phyloP scores from a whole-genome alignment of 768 basidiomycete genomes.

The Pisolithus sp. region DNA sequence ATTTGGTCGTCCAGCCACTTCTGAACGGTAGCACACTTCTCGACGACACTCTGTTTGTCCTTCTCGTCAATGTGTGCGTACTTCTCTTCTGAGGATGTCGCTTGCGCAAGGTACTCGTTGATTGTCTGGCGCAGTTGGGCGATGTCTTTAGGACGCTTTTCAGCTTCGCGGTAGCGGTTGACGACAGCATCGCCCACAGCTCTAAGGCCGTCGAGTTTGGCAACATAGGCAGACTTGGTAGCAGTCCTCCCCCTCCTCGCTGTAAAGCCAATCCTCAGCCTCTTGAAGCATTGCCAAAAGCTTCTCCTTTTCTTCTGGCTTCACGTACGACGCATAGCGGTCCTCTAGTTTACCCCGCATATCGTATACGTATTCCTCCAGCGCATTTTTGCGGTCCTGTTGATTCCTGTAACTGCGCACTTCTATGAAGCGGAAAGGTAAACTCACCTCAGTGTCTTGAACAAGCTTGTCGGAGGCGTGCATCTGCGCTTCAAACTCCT shows the following conservation, averaged over 20 bases:
- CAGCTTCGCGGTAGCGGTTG: slow-evolving; percentile 74
- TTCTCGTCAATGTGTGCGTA: slow-evolving; percentile 86
- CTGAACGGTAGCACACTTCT: slow-evolving; percentile 83
- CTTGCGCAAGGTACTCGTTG: slow-evolving; percentile 79
- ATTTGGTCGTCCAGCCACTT: slow-evolving; percentile 97
- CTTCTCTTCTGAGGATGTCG: slow-evolving; percentile 79
- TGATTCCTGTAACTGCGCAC: not conserved
- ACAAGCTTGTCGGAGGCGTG: slow-evolving; percentile 91
- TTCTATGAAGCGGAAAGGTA: not conserved
- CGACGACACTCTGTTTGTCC: slow-evolving; percentile 80
- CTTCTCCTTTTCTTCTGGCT: slow-evolving; percentile 68
- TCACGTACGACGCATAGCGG: slow-evolving; percentile 71
- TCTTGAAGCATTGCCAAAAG: slow-evolving; percentile 65
- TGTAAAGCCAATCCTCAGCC: slow-evolving; percentile 96
- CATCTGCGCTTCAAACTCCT: slow-evolving; percentile 86
- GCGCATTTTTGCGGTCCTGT: slow-evolving; percentile 94
- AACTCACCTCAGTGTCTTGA: slow-evolving; percentile 86
- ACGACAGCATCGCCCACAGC: slow-evolving; percentile 81
- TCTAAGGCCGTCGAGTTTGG: slow-evolving; percentile 78
- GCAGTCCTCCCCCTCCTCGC: slow-evolving; percentile 95
- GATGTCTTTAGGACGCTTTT: slow-evolving; percentile 70
- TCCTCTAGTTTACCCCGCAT: slow-evolving; percentile 89
- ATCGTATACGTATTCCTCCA: slow-evolving; percentile 99
- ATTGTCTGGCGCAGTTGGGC: slow-evolving; percentile 79
- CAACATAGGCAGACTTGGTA: slow-evolving; percentile 88